Evolutionary conservation across 73 alveolate species (phyloP), one percentile per base, ranked within the genome.

Genomic region (Halteria grandinella): DNA sequence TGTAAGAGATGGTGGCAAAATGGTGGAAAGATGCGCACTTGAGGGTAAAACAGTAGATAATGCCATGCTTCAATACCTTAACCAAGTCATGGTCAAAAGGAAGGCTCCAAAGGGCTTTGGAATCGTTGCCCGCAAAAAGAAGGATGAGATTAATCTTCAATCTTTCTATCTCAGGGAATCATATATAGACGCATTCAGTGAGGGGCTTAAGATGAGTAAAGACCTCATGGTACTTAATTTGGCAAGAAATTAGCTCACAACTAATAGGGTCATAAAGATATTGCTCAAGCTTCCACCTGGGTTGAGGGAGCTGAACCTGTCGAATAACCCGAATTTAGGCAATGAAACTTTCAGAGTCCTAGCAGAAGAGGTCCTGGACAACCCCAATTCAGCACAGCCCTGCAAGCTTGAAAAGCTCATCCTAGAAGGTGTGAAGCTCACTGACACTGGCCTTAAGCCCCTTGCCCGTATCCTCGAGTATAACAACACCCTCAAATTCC

Each of bases 101-200:
- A 59, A 49, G 0, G 44, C 81, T 1, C 88, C 88, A 17, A 77
- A 77, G 49, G 73, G 88, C 5, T 52, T 77, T 60, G 88, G 88
- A 2, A 62, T 77, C 28, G 88, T 77, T 12, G 48, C 39, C 15
- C 59, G 88, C 43, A 77, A 63, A 29, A 69, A 23, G 12, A 18
- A 23, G 11, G 75, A 73, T 14, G 85, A 48, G 49, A 73, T 54
- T 36, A 73, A 73, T 28, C 31, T 37, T 34, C 50, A 55, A 15
- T 53, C 85, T 6, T 39, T 53, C 28, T 52, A 73, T 15, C 37
- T 73, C 18, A 73, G 64, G 15, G 85, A 73, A 20, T 10, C 29
- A 1, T 73, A 48, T 36, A 55, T 73, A 10, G 85, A 73, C 21
- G 85, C 85, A 12, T 48, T 73, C 28, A 36, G 57, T 25, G 41